A percentile compares a stretch with the other conserved stretches of the same genome.
These are phyloP conservation scores for Rhodocollybia butyracea DNA, from an alignment of 768 basidiomycete genomes.

Conservation along the genomic window DNA sequence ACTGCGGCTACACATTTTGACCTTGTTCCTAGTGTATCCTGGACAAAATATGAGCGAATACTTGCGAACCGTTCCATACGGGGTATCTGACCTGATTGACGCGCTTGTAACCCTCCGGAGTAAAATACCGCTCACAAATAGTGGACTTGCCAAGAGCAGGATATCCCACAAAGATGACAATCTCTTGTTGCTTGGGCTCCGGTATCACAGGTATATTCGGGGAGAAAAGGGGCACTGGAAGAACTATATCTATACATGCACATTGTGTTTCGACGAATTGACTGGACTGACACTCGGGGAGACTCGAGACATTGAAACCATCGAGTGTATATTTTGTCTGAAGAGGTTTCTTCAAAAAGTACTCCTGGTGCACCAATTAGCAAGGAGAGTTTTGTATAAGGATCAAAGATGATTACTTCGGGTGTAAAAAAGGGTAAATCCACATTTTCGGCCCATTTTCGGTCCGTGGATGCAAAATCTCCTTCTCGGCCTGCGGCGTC, in stretches of 20 bases:
- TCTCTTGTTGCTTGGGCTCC: conserved; percentile 31
- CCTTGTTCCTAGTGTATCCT: conserved; percentile 69
- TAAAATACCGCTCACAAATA: conserved; percentile 72
- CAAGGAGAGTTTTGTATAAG: neutral
- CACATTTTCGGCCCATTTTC: conserved; percentile 59
- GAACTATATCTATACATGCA: neutral
- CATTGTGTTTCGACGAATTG: neutral
- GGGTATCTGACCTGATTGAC: conserved; percentile 58
- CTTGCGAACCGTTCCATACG: neutral
- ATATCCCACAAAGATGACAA: conserved; percentile 51
- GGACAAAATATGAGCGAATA: neutral
- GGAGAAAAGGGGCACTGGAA: conserved; percentile 47
- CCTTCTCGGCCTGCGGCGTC: conserved; percentile 61
- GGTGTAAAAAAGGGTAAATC: conserved; percentile 61
- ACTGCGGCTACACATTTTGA: conserved; percentile 71
- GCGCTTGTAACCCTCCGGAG: conserved; percentile 65
- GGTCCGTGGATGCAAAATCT: conserved; percentile 61
- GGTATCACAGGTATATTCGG: conserved; percentile 53
- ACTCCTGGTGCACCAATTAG: conserved; percentile 39
- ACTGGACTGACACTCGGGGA: neutral
- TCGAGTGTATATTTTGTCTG: conserved; percentile 35
- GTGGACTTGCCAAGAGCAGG: conserved; percentile 75
- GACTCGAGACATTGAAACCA: conserved; percentile 45
- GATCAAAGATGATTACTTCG: conserved; percentile 38
- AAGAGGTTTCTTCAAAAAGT: conserved; percentile 42